phyloP scores from a whole-genome alignment of 148 eudicot species.

The Fagopyrum esculentum region DNA sequence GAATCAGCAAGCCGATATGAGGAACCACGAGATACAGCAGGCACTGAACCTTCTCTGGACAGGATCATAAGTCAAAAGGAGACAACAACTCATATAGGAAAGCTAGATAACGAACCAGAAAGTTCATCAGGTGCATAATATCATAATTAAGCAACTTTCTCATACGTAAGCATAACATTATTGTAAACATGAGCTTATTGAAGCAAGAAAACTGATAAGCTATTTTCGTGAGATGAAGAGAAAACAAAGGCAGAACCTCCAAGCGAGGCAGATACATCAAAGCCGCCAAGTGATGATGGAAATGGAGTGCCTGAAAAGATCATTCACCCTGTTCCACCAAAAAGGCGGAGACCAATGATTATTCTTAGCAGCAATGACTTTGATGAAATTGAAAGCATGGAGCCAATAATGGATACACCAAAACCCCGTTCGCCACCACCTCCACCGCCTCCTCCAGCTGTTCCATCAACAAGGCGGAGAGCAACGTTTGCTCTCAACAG shows the following conservation, averaged over 20 bases:
- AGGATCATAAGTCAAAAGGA: not conserved
- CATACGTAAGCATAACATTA: not conserved
- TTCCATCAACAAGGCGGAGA: constrained; percentile 26
- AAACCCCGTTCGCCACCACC: constrained; percentile 24
- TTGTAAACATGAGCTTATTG: not conserved
- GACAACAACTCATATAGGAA: not conserved
- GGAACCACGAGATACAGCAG: not conserved
- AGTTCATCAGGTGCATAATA: not conserved
- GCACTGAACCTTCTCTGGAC: not conserved
- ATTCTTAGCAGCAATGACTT: not conserved
- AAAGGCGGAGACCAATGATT: not conserved
- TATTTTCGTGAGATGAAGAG: constrained; percentile 6
- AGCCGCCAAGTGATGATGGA: not conserved
- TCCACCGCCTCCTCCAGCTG: constrained; percentile 22
- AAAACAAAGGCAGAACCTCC: not conserved
- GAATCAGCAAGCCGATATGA: not conserved
- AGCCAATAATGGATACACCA: constrained; percentile 18
- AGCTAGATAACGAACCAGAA: not conserved
- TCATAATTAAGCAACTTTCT: not conserved
- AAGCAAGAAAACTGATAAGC: constrained; percentile 8
- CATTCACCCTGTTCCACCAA: constrained; percentile 33
- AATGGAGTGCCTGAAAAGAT: constrained; percentile 34
- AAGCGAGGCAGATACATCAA: not conserved
- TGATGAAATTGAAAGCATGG: constrained; percentile 15
- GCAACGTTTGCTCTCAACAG: constrained; percentile 4